These are phyloP conservation scores for Erodium trifolium DNA, from an alignment of 441 rosid genomes.

Conservation along the genomic window DNA sequence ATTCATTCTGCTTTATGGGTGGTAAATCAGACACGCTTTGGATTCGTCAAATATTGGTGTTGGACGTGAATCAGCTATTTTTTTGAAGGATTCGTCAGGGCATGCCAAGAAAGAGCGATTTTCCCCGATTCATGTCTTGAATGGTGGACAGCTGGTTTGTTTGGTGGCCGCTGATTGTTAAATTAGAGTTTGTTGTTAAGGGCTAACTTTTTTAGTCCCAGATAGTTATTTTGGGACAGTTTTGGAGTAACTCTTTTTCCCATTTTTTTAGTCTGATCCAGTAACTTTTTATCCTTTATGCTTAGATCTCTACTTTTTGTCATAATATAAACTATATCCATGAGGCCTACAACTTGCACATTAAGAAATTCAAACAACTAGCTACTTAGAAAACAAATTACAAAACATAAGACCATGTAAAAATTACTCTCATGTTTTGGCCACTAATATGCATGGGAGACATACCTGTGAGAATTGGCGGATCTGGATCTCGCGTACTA, in stretches of 20 bases:
- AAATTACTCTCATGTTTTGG: neutral
- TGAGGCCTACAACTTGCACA: neutral
- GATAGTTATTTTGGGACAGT: no score
- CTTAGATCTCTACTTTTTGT: neutral
- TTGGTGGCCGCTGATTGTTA: neutral
- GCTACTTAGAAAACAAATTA: neutral
- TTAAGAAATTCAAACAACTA: neutral
- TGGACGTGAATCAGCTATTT: no score
- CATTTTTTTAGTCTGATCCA: neutral
- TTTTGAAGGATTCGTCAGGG: no score
- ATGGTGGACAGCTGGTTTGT: no score
- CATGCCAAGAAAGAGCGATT: neutral
- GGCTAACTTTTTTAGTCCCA: no score
- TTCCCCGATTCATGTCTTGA: no score
- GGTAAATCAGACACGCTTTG: no score
- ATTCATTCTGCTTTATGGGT: neutral
- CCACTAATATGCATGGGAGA: neutral
- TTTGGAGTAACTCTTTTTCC: neutral
- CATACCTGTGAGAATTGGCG: constrained; percentile 42
- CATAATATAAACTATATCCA: neutral
- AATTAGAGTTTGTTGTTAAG: neutral
- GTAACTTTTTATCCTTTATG: neutral
- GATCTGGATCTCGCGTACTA: constrained; percentile 49
- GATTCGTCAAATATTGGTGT: no score
- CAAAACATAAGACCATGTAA: constrained; percentile 7